These are phyloP conservation scores for Coemansia sp. DNA, from an alignment of 192 early-diverging fungal genomes.

Conservation along the genomic window DNA sequence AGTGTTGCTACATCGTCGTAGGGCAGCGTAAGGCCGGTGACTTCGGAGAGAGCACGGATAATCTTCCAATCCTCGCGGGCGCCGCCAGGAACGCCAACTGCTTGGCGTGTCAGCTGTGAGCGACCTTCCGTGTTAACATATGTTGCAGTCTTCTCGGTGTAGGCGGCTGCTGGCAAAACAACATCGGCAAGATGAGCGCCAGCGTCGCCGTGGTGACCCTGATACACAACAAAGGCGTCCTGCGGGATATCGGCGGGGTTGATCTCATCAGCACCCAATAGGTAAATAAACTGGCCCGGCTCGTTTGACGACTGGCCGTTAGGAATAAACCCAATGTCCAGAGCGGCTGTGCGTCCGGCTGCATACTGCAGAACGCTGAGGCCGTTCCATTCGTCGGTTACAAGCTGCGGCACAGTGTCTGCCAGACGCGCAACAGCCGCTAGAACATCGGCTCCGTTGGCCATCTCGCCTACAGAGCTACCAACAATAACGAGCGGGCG, in stretches of 20 bases:
- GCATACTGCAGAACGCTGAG: conserved; percentile 87
- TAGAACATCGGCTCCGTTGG: conserved; percentile 65
- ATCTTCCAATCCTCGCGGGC: conserved; percentile 99
- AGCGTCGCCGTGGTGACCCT: conserved; percentile 98
- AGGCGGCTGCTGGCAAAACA: conserved; percentile 91
- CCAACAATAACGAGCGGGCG: conserved; percentile 91
- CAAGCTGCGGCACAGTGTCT: conserved; percentile 64
- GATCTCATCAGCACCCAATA: conserved; percentile 91
- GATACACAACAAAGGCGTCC: conserved; percentile 96
- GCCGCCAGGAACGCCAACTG: conserved; percentile 82
- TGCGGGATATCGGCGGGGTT: conserved; percentile 72
- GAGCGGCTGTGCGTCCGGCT: conserved; percentile 84
- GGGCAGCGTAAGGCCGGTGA: conserved; percentile 78
- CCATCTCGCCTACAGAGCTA: conserved; percentile 71
- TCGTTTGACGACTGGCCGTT: conserved; percentile 48
- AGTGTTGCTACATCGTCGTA: conserved; percentile 86
- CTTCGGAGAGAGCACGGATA: conserved; percentile 91
- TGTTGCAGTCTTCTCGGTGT: conserved; percentile 95
- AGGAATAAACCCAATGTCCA: conserved; percentile 86
- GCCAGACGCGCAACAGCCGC: conserved; percentile 76
- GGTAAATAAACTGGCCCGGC: conserved; percentile 76
- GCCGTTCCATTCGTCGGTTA: conserved; percentile 84
- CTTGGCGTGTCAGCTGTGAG: conserved; percentile 87
- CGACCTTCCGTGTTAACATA: conserved; percentile 98
- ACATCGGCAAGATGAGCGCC: conserved; percentile 96